Conservation (phyloP, 805 yeast species). For the Kodamaea kakaduensis region DNA sequence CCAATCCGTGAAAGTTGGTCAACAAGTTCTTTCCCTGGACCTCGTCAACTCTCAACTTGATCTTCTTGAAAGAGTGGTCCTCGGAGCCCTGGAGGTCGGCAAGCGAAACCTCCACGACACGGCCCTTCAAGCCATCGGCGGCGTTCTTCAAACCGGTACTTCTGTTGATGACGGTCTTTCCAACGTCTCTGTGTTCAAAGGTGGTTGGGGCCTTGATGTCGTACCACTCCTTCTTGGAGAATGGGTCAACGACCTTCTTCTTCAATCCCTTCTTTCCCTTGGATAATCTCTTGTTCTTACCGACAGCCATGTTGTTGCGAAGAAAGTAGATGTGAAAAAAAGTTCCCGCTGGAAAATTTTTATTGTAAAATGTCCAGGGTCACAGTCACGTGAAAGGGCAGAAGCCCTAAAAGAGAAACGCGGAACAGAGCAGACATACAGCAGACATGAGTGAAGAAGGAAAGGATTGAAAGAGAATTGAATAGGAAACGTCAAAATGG, state of each 20-base stretch:
- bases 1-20: conserved; percentile 99
- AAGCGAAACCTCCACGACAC: conserved; percentile 91
- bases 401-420: conserved; percentile 4
- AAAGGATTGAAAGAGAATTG: too few species aligned
- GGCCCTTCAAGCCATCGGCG: conserved; percentile 96
- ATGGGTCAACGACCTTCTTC: conserved; percentile 99
- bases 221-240: conserved; percentile 99
- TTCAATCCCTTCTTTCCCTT: conserved; percentile 94
- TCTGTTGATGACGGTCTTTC: conserved; percentile 97
- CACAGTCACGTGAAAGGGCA: conserved; percentile 6
- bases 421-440: too few species aligned
- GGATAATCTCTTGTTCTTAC: conserved; percentile 86
- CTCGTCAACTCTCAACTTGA: conserved; percentile 97
- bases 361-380: background rate
- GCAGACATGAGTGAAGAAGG: too few species aligned
- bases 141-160: conserved; percentile 98
- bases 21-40: conserved; percentile 97
- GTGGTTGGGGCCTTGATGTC: conserved; percentile 98
- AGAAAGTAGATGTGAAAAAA: conserved; percentile 3
- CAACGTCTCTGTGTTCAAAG: conserved; percentile 97
- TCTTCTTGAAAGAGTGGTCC: conserved; percentile 97
- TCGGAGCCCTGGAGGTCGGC: conserved; percentile 99
- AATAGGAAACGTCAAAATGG: too few species aligned
- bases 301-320: conserved; percentile 26
- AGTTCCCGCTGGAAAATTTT: conserved; percentile 1